A percentile compares a stretch with the other conserved stretches of the same genome.
Conservation (phyloP, 2,329 filamentous ascomycete genomes). For the Zasmidium angulare region DNA sequence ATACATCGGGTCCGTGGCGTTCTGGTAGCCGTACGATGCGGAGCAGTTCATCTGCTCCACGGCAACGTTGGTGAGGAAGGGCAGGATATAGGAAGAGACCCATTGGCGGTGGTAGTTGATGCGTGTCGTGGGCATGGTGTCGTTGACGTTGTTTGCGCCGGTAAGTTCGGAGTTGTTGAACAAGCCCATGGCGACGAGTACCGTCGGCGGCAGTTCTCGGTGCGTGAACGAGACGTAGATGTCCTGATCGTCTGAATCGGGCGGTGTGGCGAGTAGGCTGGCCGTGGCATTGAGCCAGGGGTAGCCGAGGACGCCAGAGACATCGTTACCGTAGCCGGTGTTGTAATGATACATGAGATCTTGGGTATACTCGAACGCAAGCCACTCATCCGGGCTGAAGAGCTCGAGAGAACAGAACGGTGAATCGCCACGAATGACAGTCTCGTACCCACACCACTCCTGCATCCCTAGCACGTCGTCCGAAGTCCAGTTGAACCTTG, state of each 20-base stretch:
- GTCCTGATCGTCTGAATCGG: slow-evolving; percentile 50
- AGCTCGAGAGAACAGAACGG: slow-evolving; percentile 62
- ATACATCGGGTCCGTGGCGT: slow-evolving; percentile 41
- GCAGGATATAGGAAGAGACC: slow-evolving; percentile 62
- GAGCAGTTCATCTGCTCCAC: slow-evolving; percentile 64
- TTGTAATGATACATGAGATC: slow-evolving; percentile 71
- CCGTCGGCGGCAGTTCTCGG: slow-evolving; percentile 66
- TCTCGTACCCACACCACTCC: slow-evolving; percentile 71
- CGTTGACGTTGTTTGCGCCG: slow-evolving; percentile 56
- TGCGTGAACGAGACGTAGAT: slow-evolving; percentile 69
- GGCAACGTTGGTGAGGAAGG: slow-evolving; percentile 66
- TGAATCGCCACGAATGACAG: slow-evolving; percentile 63
- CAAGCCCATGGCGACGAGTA: slow-evolving; percentile 65
- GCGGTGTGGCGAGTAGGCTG: slow-evolving; percentile 49
- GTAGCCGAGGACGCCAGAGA: slow-evolving; percentile 60
- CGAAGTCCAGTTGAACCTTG: slow-evolving; percentile 62
- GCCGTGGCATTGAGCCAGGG: slow-evolving; percentile 67
- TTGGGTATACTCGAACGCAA: slow-evolving; percentile 66
- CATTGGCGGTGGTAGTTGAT: slow-evolving; percentile 65
- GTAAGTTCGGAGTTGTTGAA: slow-evolving; percentile 66
- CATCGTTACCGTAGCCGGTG: slow-evolving; percentile 60
- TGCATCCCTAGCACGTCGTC: slow-evolving; percentile 65
- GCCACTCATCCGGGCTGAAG: slow-evolving; percentile 62
- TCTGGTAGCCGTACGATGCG: slow-evolving; percentile 55
- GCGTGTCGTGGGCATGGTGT: slow-evolving; percentile 62